Evolutionary conservation across 352 stramenopile genomes (phyloP).

Genomic region (Poterioochromonas sp.): DNA sequence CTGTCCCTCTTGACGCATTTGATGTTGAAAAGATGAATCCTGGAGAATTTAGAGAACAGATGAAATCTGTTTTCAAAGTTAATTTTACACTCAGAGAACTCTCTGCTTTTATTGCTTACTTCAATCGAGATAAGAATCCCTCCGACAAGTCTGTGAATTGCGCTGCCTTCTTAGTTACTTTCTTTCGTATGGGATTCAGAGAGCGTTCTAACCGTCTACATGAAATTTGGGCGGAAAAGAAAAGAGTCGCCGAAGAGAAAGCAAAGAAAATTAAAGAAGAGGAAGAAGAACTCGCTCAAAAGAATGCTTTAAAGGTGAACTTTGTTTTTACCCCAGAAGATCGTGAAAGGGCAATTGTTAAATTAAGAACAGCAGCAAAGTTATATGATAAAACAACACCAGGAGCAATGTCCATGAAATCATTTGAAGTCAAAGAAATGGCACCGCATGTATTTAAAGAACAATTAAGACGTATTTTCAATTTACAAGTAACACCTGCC

Average conservation of each 20-base stretch:
- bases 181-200: slow-evolving; percentile 26
- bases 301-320: slow-evolving; percentile 13
- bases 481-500: slow-evolving; percentile 3
- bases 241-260: neutral
- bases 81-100: neutral
- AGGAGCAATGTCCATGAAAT: slow-evolving; percentile 10
- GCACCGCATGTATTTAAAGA: slow-evolving; percentile 25
- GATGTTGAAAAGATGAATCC: neutral
- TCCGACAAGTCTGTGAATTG: neutral
- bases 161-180: slow-evolving; percentile 12
- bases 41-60: slow-evolving; percentile 19
- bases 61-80: slow-evolving; percentile 29
- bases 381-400: slow-evolving; percentile 27
- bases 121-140: slow-evolving; percentile 2
- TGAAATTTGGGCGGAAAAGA: slow-evolving; percentile 10
- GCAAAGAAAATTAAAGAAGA: neutral
- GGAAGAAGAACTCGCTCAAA: slow-evolving; percentile 5
- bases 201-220: neutral
- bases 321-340: slow-evolving; percentile 16
- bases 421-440: slow-evolving; percentile 28
- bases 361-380: slow-evolving; percentile 20
- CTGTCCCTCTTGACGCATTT: slow-evolving; percentile 19
- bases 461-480: slow-evolving; percentile 28
- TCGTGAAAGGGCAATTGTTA: neutral
- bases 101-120: neutral